A percentile compares a stretch with the other conserved stretches of the same genome.
These are phyloP conservation scores for Pseudonitzschia pungens DNA, from an alignment of 108 stramenopile species.

Conservation along the genomic window DNA sequence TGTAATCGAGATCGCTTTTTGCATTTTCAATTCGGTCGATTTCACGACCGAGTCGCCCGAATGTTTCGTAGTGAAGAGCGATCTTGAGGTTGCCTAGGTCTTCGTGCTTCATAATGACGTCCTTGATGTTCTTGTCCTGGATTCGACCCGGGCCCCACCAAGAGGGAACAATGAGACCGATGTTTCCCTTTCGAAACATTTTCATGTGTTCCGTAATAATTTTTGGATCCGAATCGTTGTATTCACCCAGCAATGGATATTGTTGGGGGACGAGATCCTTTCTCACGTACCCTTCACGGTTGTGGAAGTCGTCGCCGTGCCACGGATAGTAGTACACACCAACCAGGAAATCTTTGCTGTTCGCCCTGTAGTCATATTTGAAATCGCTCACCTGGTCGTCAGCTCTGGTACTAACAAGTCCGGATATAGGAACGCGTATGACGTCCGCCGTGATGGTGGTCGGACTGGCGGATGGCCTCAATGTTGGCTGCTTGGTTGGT, in stretches of 20 bases:
- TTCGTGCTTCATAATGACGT: slow-evolving; percentile 40
- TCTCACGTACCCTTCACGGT: slow-evolving; percentile 42
- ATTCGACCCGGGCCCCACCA: slow-evolving; percentile 48
- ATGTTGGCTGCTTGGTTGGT: no score
- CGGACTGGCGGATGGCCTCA: no score
- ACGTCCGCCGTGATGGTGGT: not conserved
- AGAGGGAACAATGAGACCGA: slow-evolving; percentile 38
- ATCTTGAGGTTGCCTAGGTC: slow-evolving; percentile 9
- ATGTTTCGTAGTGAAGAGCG: slow-evolving; percentile 50
- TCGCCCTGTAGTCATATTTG: slow-evolving; percentile 7
- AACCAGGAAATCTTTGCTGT: slow-evolving; percentile 6
- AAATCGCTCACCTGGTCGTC: not conserved
- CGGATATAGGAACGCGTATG: not conserved
- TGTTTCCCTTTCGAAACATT: slow-evolving; percentile 50
- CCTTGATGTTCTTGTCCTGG: slow-evolving; percentile 30
- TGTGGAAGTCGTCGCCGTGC: slow-evolving; percentile 32
- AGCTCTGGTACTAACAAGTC: not conserved
- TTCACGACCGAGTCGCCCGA: slow-evolving; percentile 12
- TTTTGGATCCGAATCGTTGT: slow-evolving; percentile 42
- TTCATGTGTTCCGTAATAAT: slow-evolving; percentile 40
- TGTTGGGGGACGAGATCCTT: slow-evolving; percentile 38
- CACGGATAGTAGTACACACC: slow-evolving; percentile 17
- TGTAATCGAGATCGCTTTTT: slow-evolving; percentile 8
- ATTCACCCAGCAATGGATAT: slow-evolving; percentile 39
- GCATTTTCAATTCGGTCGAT: slow-evolving; percentile 21